Evolutionary conservation across 2,329 filamentous ascomycete species (phyloP).

Genomic region (Aspergillus glaucus): DNA sequence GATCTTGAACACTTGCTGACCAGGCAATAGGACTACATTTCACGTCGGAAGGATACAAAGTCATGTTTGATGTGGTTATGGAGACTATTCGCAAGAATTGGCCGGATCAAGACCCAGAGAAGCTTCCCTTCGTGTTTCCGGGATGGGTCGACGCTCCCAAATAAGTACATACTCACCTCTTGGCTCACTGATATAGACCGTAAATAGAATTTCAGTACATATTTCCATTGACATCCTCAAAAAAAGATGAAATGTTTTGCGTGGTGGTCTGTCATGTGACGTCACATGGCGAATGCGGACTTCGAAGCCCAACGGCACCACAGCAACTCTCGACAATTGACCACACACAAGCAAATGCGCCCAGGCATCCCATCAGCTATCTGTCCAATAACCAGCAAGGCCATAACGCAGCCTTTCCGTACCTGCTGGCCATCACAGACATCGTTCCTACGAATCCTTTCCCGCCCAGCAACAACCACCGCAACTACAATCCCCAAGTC

Average conservation of each 20-base stretch:
- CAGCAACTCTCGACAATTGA: neutral
- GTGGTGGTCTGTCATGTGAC: neutral
- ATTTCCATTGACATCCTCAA: too few relatives aligned
- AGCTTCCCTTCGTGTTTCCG: constrained; percentile 49
- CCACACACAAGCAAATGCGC: neutral
- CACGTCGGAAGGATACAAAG: constrained; percentile 48
- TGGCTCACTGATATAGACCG: neutral
- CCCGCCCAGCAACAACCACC: neutral
- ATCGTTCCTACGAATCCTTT: neutral
- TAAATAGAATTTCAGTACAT: neutral
- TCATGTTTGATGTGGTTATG: constrained; percentile 51
- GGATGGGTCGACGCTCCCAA: constrained; percentile 44
- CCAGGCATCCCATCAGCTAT: neutral
- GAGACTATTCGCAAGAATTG: constrained; percentile 45
- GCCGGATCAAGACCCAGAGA: constrained; percentile 51
- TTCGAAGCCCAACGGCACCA: too few relatives aligned
- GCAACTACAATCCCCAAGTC: neutral
- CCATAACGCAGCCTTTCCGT: neutral
- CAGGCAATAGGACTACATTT: constrained; percentile 50
- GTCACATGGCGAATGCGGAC: neutral
- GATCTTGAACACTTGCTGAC: constrained; percentile 3
- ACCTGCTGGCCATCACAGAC: neutral
- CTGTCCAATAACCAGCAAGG: neutral
- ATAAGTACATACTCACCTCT: constrained; percentile 9
- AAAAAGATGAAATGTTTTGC: neutral